Evolutionary conservation across 805 yeast genomes (phyloP).

Genomic region (Cyberlindnera sargentensis): DNA sequence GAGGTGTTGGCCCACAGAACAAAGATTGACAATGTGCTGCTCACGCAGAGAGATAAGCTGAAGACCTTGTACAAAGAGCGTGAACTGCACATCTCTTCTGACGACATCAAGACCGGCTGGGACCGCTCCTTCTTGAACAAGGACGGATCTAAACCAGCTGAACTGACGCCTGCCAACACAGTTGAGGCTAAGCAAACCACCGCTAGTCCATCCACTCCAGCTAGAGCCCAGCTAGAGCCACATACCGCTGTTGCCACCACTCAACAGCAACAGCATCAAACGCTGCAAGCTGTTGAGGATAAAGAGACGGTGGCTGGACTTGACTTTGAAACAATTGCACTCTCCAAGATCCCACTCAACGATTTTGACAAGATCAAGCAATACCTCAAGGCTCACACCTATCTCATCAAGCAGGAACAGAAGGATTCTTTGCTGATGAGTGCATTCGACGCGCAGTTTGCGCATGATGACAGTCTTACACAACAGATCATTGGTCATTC

Average conservation of each 20-base stretch:
- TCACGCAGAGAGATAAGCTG: slow-evolving; percentile 59
- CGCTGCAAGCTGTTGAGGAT: slow-evolving; percentile 9
- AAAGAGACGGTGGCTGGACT: slow-evolving; percentile 17
- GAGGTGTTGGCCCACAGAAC: slow-evolving; percentile 50
- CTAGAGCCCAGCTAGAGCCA: slow-evolving; percentile 1
- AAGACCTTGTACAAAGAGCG: slow-evolving; percentile 65
- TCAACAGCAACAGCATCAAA: background rate
- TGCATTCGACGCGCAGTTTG: slow-evolving; percentile 78
- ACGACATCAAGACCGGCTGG: slow-evolving; percentile 88
- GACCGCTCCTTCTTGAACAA: slow-evolving; percentile 78
- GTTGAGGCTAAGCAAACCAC: background rate
- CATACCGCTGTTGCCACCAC: background rate
- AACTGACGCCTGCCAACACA: slow-evolving; percentile 15
- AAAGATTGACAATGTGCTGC: slow-evolving; percentile 61
- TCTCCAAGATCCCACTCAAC: slow-evolving; percentile 47
- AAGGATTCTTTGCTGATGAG: slow-evolving; percentile 91
- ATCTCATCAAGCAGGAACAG: slow-evolving; percentile 73
- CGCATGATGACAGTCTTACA: slow-evolving; percentile 47
- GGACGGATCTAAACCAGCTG: slow-evolving; percentile 22
- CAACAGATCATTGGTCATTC: slow-evolving; percentile 74
- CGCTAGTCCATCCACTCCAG: background rate
- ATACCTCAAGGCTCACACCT: slow-evolving; percentile 47
- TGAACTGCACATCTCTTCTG: slow-evolving; percentile 71
- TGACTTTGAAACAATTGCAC: slow-evolving; percentile 27
- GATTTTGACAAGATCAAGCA: slow-evolving; percentile 44